Evolutionary conservation across 257 asterid genomes (phyloP).

Genomic region (Primulina eburnea): DNA sequence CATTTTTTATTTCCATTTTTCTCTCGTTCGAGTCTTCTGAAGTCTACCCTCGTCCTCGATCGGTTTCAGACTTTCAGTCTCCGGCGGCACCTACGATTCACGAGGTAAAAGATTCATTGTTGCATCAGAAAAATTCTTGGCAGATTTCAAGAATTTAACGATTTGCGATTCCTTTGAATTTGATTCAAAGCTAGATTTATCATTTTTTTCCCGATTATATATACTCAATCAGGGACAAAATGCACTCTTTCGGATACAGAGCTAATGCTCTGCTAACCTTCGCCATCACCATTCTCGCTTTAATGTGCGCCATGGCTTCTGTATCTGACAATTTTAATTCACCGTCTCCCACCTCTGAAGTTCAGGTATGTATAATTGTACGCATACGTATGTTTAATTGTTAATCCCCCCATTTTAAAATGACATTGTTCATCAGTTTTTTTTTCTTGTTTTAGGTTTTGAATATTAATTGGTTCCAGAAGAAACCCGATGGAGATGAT

Average conservation of each 20-base stretch:
- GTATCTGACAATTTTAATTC: constrained; percentile 78
- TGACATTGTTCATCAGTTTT: neutral
- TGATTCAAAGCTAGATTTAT: neutral
- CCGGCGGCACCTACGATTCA: neutral
- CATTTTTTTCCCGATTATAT: neutral
- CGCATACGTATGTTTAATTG: neutral
- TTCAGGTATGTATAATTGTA: constrained; percentile 46
- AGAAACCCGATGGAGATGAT: constrained; percentile 63
- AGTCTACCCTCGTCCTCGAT: neutral
- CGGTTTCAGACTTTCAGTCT: neutral
- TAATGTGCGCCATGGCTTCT: constrained; percentile 85
- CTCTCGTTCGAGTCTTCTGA: neutral
- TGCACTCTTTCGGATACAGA: constrained; percentile 79
- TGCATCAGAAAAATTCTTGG: neutral
- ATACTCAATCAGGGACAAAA: constrained; percentile 20
- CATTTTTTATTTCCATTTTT: too few species aligned
- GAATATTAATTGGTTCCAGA: constrained; percentile 66
- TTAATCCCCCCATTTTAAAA: neutral
- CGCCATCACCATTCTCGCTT: constrained; percentile 78
- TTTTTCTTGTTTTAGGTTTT: constrained; percentile 35
- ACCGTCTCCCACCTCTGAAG: constrained; percentile 67
- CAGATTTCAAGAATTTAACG: neutral
- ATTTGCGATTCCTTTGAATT: too few species aligned
- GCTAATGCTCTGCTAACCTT: constrained; percentile 79
- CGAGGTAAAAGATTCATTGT: neutral